A percentile compares a stretch with the other conserved stretches of the same genome.
phyloP scores from a whole-genome alignment of 768 basidiomycete species.

The Pisolithus orientalis region DNA sequence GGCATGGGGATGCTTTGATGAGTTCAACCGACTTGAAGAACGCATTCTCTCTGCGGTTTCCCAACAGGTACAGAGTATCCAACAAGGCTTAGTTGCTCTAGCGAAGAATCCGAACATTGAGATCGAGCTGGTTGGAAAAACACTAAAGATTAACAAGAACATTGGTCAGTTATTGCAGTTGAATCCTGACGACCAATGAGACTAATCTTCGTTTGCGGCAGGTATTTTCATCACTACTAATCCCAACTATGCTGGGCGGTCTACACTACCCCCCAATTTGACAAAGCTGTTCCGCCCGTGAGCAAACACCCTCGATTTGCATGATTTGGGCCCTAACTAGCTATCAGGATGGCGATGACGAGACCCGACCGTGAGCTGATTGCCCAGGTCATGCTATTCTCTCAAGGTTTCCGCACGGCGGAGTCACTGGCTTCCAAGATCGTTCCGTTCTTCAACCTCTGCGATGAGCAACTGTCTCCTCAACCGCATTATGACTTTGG shows the following conservation, averaged over 20 bases:
- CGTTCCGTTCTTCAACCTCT: slow-evolving; percentile 99
- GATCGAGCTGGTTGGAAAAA: slow-evolving; percentile 95
- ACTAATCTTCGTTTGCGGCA: slow-evolving; percentile 21
- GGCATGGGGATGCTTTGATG: slow-evolving; percentile 98
- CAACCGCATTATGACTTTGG: slow-evolving; percentile 99
- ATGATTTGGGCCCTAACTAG: slow-evolving; percentile 6
- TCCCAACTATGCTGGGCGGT: slow-evolving; percentile 97
- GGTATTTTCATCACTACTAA: slow-evolving; percentile 99
- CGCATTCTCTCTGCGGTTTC: slow-evolving; percentile 97
- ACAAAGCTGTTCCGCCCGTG: slow-evolving; percentile 92
- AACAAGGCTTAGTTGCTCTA: slow-evolving; percentile 84
- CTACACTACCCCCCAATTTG: slow-evolving; percentile 79
- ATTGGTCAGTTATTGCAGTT: slow-evolving; percentile 52
- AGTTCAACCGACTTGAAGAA: slow-evolving; percentile 97
- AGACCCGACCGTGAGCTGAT: slow-evolving; percentile 97
- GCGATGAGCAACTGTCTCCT: slow-evolving; percentile 92
- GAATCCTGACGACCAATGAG: background rate
- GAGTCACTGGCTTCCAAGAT: slow-evolving; percentile 97
- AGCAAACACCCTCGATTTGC: slow-evolving; percentile 24
- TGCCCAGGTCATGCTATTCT: slow-evolving; percentile 99
- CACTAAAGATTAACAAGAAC: slow-evolving; percentile 85
- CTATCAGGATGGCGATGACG: slow-evolving; percentile 92
- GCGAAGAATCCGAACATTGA: slow-evolving; percentile 82
- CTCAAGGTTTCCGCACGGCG: slow-evolving; percentile 97
- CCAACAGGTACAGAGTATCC: slow-evolving; percentile 97